Percentiles rank a stretch among this genome's conserved stretches.
Evolutionary conservation across 495 filamentous ascomycete species (phyloP).

Genomic region (Tuber melanosporum): DNA sequence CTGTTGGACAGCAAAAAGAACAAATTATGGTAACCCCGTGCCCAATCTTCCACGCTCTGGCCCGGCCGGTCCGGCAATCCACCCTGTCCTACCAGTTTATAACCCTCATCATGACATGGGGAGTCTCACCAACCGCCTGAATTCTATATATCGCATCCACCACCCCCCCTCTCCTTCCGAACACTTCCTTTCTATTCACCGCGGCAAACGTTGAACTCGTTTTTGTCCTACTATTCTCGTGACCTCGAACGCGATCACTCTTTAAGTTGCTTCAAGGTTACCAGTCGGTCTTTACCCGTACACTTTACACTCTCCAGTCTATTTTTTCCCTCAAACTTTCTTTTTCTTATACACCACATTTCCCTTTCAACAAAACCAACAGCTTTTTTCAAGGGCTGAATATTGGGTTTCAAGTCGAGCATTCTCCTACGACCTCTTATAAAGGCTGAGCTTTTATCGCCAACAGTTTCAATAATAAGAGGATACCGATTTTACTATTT

Average conservation of each 20-base stretch:
- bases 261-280: conserved; percentile 39
- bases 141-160: conserved; percentile 35
- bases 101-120: neutral
- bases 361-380: neutral
- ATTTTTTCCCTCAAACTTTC: neutral
- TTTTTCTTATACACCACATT: neutral
- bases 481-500: neutral
- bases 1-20: neutral
- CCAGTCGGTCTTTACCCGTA: conserved; percentile 1
- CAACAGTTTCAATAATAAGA: neutral
- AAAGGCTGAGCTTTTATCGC: neutral
- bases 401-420: neutral
- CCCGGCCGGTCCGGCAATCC: neutral
- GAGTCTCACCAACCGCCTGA: conserved; percentile 15
- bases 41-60: neutral
- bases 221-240: conserved; percentile 18
- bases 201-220: conserved; percentile 31
- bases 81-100: neutral
- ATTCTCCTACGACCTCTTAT: neutral
- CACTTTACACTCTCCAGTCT: neutral
- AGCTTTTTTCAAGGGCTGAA: neutral
- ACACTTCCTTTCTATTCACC: conserved; percentile 11
- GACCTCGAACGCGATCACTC: conserved; percentile 41
- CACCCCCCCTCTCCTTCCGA: conserved; percentile 12
- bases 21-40: neutral